Evolutionary conservation across 2,329 filamentous ascomycete species (phyloP), one percentile per base, ranked within the genome.

Genomic region (Monilinia polystroma): DNA sequence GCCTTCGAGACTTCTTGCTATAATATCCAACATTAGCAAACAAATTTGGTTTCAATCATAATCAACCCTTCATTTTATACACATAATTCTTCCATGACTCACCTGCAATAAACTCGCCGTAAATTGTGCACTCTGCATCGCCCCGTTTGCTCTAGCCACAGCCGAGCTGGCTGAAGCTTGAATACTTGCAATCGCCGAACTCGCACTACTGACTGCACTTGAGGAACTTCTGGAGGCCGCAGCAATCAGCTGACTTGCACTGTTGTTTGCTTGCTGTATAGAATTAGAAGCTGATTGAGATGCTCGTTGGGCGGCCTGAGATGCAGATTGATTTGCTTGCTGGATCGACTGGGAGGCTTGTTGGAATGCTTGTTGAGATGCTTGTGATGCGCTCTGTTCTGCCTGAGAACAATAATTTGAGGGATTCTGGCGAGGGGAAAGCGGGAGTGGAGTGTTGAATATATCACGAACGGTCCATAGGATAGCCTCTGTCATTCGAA

Each of bases 141-240:
- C 67, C 16, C 38, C 67, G 62, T 72, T 73, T 65, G 72, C 73
- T 56, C 64, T 66, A 16, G 66, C 64, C 41, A 75, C 66, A 12
- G 73, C 73, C 11, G 43, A 38, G 4, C 60, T 57, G 20, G 73
- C 73, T 8, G 72, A 73, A 43, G 70, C 70, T 62, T 72, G 68
- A 12, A 70, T 66, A 59, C 68, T 72, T 23, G 70, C 63, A 26
- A 73, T 63, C 1, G 64, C 69, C 5, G 71, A 72, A 63, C 66
- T 73, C 23, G 73, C 73, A n/a, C 71, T 72, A n/a, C 69, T 70
- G 29, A 70, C 45, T 7, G 70, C 70, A 47, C 69, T 69, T 6
- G 70, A 60, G 7, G 71, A 70, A 64, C 70, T 75, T 68, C 70
- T 68, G 7, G 71, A 72, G 7, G 71, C 71, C n/a, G 68, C 68